Evolutionary conservation across 306 rosid genomes (phyloP), one percentile per base, ranked within the genome.

Genomic region (Rubus idaeus): DNA sequence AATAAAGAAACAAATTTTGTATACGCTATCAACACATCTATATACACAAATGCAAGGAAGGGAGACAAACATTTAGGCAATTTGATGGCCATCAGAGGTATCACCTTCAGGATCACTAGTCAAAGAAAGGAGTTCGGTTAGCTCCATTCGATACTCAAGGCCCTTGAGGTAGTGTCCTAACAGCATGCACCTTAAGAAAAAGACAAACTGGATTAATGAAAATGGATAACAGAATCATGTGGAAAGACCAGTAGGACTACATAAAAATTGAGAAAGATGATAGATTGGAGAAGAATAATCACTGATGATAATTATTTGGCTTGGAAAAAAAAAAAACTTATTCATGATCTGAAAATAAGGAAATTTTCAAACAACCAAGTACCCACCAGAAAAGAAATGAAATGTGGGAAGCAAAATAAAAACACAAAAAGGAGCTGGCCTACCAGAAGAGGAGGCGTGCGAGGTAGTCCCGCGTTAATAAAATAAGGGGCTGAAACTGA

Each of bases 371-470:
- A 51, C 12, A 82, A 61, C 55, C 45, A 77, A 6, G 57, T 37
- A 65, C 58, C 37, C 39, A 26, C 53, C 63, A 76, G 6, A 13
- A 37, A 64, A 23, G 53, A 52, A 71, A 23, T 78, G 6, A 10
- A 46, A 82, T 13, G 78, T 21, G 55, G 14, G 17, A 42, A 52
- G 46, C 46, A 47, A 40, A 61, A 56, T 76, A 76, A 40, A 75
- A 76, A 52, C 16, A 64, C 17, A 60, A 51, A 37, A 73, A 26
- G 39, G 76, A 68, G 66, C 18, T 1, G 41, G 82, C 81, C 96
- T 89, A 95, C 98, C 97, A 92, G 87, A 95, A 95, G 80, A 95
- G 96, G 45, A 92, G 87, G 79, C 97, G 95, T 21, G 97, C 98
- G 50, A 92, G 90, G 75, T 92, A 90, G 78, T 95, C 96, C 77